Conservation (phyloP, 495 filamentous ascomycete genomes). For the Glutinoglossum americanum region DNA sequence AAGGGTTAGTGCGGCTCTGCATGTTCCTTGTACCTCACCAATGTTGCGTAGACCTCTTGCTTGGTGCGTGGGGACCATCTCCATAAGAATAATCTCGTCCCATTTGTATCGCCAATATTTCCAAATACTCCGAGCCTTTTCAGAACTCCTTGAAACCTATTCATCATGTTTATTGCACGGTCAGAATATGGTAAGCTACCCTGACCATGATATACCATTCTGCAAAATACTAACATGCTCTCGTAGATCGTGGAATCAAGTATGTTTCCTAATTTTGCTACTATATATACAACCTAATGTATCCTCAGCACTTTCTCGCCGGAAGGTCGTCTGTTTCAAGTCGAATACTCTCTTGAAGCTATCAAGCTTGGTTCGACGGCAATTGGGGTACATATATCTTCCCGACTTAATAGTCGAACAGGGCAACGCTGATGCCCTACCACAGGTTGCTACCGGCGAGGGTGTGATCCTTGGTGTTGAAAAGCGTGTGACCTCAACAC, state of each 20-base stretch:
- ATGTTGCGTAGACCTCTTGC: background rate
- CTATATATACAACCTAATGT: constrained; percentile 7
- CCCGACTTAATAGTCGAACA: background rate
- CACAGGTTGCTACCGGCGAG: constrained; percentile 65
- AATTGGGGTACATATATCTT: constrained; percentile 48
- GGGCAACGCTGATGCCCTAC: background rate
- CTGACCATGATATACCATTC: constrained; percentile 10
- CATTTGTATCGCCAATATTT: background rate
- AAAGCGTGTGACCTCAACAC: constrained; percentile 93
- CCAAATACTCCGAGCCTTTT: background rate
- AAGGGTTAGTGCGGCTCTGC: background rate
- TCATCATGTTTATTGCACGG: constrained; percentile 96
- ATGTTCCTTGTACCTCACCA: background rate
- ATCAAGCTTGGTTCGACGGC: constrained; percentile 98
- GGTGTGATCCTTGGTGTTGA: constrained; percentile 94
- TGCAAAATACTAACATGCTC: constrained; percentile 18
- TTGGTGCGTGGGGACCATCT: background rate
- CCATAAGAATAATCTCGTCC: background rate
- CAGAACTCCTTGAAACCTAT: background rate
- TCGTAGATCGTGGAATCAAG: constrained; percentile 94
- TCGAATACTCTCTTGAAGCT: constrained; percentile 99
- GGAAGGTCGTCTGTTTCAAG: constrained; percentile 98
- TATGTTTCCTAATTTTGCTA: constrained; percentile 19
- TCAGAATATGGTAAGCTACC: constrained; percentile 86
- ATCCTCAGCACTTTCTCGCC: constrained; percentile 85